Evolutionary conservation across 352 stramenopile genomes (phyloP), one percentile per base, ranked within the genome.

Genomic region (Phytophthora sp.): DNA sequence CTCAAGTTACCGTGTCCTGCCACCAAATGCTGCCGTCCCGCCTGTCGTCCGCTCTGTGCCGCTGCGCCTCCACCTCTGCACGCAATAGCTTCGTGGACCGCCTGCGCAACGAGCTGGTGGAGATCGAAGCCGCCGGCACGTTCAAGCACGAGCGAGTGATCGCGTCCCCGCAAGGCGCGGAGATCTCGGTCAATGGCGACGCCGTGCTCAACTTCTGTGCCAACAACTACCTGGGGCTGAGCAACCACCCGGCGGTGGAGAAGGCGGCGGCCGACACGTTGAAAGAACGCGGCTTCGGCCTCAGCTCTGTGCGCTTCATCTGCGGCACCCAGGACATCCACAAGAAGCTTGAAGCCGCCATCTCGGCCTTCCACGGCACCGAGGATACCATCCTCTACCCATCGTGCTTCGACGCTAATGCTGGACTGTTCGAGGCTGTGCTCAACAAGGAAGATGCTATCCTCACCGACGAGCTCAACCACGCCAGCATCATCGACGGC

Each of bases 381-480:
- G 94, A 98, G 50, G 94, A 97, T 67, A 96, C 90, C 42, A 98
- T 98, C 64, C 69, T 98, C 58, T 98, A 97, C 66, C 88, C 94
- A 36, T 96, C 85, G 33, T 98, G 92, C 83, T 98, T 98, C 66
- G 93, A 98, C 68, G 94, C 94, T 44, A 98, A 98, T 70, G 94
- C 90, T 7, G 90, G 91, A 20, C 77, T 98, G 30, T 98, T 98
- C 44, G 92, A 98, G 57, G 80, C 75, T 9, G 79, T 97, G 26
- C 72, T 98, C 16, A 90, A 80, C 63, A 60, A 78, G 27, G 88
- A 98, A 50, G 94, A 98, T 64, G 91, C 94, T 29, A 93, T 98
- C 56, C 93, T 98, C 69, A 97, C 85, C 35, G 93, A 98, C 56
- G 86, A 96, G 63, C 86, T 98, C 62, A 98, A 98, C 77, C 93